Evolutionary conservation across 2,329 filamentous ascomycete species (phyloP).

Genomic region (Lizonia empirigonia): DNA sequence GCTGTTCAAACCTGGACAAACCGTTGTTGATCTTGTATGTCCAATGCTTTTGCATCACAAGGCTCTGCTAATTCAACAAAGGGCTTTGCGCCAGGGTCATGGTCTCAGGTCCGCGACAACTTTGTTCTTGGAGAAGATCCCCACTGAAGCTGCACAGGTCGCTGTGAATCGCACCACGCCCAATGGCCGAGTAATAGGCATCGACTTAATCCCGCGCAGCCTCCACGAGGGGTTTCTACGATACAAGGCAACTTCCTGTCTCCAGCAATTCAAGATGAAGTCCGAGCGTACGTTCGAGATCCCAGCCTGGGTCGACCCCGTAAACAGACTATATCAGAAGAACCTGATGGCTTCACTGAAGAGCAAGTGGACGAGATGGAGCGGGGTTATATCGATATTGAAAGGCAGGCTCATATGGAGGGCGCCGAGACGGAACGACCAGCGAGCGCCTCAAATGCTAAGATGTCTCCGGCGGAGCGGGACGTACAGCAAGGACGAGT

Average conservation of each 20-base stretch:
- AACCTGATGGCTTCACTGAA: slow-evolving; percentile 40
- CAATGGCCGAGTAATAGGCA: slow-evolving; percentile 79
- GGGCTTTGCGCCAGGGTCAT: slow-evolving; percentile 75
- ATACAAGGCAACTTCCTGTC: slow-evolving; percentile 95
- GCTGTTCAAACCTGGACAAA: slow-evolving; percentile 80
- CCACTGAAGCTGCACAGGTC: slow-evolving; percentile 61
- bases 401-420: slow-evolving; percentile 56
- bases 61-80: slow-evolving; percentile 42
- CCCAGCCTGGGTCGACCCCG: slow-evolving; percentile 63
- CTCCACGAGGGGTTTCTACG: slow-evolving; percentile 87
- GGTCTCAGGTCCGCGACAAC: slow-evolving; percentile 58
- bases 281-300: slow-evolving; percentile 75
- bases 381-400: slow-evolving; percentile 70
- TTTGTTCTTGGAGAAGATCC: background rate
- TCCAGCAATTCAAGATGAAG: slow-evolving; percentile 72
- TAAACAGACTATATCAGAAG: slow-evolving; percentile 32
- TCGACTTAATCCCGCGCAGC: slow-evolving; percentile 94
- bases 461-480: slow-evolving; percentile 39
- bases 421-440: slow-evolving; percentile 26
- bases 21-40: slow-evolving; percentile 82
- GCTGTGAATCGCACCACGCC: slow-evolving; percentile 79
- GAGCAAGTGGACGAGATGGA: slow-evolving; percentile 50
- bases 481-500: slow-evolving; percentile 58
- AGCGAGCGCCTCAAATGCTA: slow-evolving; percentile 29
- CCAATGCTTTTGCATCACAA: background rate